These are phyloP conservation scores for Rutidosis leptorrhynchoides DNA, from an alignment of 129 eudicot genomes.

Conservation along the genomic window DNA sequence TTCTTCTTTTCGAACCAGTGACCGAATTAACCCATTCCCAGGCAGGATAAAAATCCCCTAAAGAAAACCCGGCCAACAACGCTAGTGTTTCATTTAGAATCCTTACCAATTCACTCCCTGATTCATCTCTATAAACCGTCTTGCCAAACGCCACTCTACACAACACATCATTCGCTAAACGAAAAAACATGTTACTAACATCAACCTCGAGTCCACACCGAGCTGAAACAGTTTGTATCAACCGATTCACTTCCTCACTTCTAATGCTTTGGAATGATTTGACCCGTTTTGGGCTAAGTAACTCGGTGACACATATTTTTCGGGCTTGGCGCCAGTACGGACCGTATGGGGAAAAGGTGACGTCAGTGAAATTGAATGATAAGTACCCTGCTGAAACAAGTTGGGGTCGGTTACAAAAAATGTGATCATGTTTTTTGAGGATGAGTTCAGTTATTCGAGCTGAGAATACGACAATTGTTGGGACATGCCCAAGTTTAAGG, in stretches of 20 bases:
- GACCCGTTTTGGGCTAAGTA: constrained; percentile 6
- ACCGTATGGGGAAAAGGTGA: constrained; percentile 6
- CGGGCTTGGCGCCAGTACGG: constrained; percentile 19
- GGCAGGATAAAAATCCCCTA: constrained; percentile 45
- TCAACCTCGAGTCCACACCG: constrained; percentile 18
- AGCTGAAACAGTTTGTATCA: constrained; percentile 19
- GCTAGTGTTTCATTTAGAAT: constrained; percentile 45
- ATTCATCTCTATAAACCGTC: constrained; percentile 22
- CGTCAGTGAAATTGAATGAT: not conserved
- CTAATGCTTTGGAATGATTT: constrained; percentile 39
- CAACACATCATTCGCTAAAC: constrained; percentile 38
- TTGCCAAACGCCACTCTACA: constrained; percentile 49
- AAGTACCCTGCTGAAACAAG: constrained; percentile 1
- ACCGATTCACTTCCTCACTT: constrained; percentile 35
- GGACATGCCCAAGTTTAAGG: constrained; percentile 4
- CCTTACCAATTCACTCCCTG: constrained; percentile 29
- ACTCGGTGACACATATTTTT: constrained; percentile 11
- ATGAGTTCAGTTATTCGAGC: constrained; percentile 8
- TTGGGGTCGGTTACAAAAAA: constrained; percentile 9
- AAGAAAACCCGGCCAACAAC: constrained; percentile 43
- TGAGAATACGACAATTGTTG: not conserved
- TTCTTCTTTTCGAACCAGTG: constrained; percentile 42
- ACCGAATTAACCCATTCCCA: constrained; percentile 44
- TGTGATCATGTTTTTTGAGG: constrained; percentile 10
- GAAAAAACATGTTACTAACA: constrained; percentile 38